Base-by-base conservation (phyloP, 352 stramenopile genomes). In the Phytophthora chlamydospora region DNA sequence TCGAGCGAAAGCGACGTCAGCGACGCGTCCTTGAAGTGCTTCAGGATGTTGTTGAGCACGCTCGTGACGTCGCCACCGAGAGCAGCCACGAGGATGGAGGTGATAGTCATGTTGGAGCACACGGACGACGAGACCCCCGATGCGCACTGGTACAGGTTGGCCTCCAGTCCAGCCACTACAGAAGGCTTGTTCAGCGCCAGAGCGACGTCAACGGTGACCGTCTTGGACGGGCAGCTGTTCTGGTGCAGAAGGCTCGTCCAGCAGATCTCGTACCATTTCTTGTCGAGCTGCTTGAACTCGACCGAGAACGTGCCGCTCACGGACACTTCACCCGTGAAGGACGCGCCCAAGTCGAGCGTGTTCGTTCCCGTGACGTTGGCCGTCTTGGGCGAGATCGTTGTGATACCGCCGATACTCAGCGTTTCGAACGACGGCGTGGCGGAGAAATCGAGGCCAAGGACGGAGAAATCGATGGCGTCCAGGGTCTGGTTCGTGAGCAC, bases 221-320 rank as follows among this genome's bases (percentile, higher is more conserved):
- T 69, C 38, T 53, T 49, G 8, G 73, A 55, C 21, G 66, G 66
- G 43, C 78, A 88, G 27, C 56, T 59, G 2, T 51, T 46, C 24
- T 77, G 73, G 49, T 85, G 58, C 48, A 82, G 65, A 35, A 81
- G 45, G 36, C 72, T 73, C 27, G 73, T 79, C 71, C 73, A 85
- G 68, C 73, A 85, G 42, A 88, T 78, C 55, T 79, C 55, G 58
- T 76, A 88, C 73, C 78, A 88, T 68, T 84, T 72, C 48, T 82
- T 66, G 73, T 88, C 66, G 27, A 80, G 35, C 68, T 88, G 78
- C 27, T 59, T 44, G 55, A 88, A 76, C 54, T 81, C 67, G 40
- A 88, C 64, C 38, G 54, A 65, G 38, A 85, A 66, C 21, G 47
- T 80, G 51, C 54, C 71, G 59, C 73, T 67, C 39, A 78, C 32